Evolutionary conservation across 164 flowering plant genomes (phyloP), one percentile per base, ranked within the genome.

Genomic region (Magnolia changhungtana): DNA sequence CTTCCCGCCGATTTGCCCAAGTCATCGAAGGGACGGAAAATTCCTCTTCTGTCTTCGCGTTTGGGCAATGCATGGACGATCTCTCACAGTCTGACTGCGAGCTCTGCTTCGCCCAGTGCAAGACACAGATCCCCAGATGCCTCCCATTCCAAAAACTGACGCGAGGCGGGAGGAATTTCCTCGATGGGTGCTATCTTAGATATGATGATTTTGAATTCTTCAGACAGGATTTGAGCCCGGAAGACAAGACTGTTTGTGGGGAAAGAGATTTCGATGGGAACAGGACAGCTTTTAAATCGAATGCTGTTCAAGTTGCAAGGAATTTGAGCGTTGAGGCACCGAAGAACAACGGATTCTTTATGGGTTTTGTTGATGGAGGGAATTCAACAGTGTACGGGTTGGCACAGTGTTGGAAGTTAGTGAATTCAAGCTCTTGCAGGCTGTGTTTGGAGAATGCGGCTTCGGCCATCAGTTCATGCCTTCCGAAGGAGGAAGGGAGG

Each of bases 61-160:
- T 82, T 63, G 97, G 89, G 16, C 99, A 95, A 73, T 95, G 99
- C 79, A 93, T 92, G 24, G 94, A 97, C 0, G 99, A 93, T 69
- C 92, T 95, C 61, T 86, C 93, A 1, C 70, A 83, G 23, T 85
- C 82, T 0, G 97, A 95, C 78, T 78, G 80, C 27, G 50, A 50
- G 1, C 69, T 78, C 9, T 78, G 80, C 77, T 78, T 73, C 8
- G 77, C 77, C 20, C 50, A 78, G 65, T 73, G 76, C 10, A 68
- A 76, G 1, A 74, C 74, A 16, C 8, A 73, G 2, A 67, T 78
- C 7, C 77, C 80, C 61, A 65, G 61, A 23, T 78, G 80, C 69
- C 74, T 6, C 69, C 80, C 80, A 0, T 0, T 10, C 24, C 74
- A 74, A 18, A 4, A 90, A 94, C 77, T 69, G 80, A 6, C 87